phyloP scores from a whole-genome alignment of 345 rosid species.

The Limnanthes douglasii region DNA sequence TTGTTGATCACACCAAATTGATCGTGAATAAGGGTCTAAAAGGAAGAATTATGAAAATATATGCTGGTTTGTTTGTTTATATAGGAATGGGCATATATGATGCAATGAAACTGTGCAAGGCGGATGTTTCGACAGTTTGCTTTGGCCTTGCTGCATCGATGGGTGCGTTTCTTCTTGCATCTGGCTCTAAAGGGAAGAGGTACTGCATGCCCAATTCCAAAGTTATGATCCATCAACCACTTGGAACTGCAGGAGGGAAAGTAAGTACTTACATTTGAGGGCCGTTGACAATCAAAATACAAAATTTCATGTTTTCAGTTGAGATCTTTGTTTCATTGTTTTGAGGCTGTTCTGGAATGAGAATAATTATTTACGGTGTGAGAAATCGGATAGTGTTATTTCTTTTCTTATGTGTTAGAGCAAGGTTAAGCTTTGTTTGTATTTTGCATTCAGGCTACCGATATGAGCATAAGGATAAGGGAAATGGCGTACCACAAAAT shows the following conservation, averaged over 20 bases:
- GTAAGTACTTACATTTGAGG: conserved; percentile 23
- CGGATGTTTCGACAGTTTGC: conserved; percentile 93
- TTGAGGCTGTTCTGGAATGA: too few relatives aligned
- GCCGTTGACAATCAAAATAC: too few relatives aligned
- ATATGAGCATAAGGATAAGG: conserved; percentile 50
- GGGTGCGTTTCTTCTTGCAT: conserved; percentile 84
- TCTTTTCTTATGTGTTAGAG: too few relatives aligned
- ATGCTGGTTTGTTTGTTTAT: neutral
- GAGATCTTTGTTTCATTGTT: too few relatives aligned
- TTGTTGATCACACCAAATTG: too few relatives aligned
- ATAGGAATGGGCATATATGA: conserved; percentile 92
- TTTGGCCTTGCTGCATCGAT: conserved; percentile 87
- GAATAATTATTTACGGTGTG: too few relatives aligned
- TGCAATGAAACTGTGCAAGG: conserved; percentile 91
- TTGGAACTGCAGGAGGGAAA: conserved; percentile 78
- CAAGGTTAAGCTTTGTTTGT: conserved; percentile 2
- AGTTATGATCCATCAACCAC: conserved; percentile 94
- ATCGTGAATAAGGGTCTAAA: too few relatives aligned
- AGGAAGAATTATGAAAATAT: too few relatives aligned
- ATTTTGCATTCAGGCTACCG: conserved; percentile 42
- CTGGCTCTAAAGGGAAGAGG: conserved; percentile 88
- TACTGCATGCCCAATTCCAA: conserved; percentile 92
- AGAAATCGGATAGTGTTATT: too few relatives aligned
- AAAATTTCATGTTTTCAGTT: too few relatives aligned
- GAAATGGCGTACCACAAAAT: conserved; percentile 72